Percentiles rank a stretch among this genome's conserved stretches.
These are phyloP conservation scores for Microthlaspi erraticum DNA, from an alignment of 345 rosid genomes.

Conservation along the genomic window DNA sequence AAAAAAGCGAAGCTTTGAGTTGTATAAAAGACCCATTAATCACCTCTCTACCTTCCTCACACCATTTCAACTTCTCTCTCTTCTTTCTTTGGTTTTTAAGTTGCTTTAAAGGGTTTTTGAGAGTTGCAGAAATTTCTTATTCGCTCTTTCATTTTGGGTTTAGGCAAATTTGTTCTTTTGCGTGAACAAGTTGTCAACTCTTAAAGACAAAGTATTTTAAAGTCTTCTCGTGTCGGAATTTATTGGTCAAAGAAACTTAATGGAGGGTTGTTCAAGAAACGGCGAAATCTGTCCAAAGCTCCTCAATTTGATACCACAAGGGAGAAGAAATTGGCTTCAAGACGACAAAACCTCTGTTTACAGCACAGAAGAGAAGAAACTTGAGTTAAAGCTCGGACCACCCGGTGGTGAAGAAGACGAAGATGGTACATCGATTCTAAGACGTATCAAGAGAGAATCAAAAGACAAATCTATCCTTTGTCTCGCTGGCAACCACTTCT, in stretches of 20 bases:
- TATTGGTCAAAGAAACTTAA: constrained; percentile 30
- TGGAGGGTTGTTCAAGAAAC: constrained; percentile 58
- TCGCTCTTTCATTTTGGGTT: neutral
- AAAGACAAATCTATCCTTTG: constrained; percentile 55
- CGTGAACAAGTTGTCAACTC: constrained; percentile 27
- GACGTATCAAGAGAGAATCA: constrained; percentile 40
- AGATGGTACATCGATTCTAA: constrained; percentile 45
- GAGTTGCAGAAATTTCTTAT: constrained; percentile 39
- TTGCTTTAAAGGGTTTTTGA: constrained; percentile 45
- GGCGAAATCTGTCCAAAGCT: constrained; percentile 58
- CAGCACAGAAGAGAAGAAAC: constrained; percentile 72
- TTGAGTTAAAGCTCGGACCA: constrained; percentile 95
- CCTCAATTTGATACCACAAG: constrained; percentile 65
- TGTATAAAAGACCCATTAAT: constrained; percentile 37
- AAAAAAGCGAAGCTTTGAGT: constrained; percentile 38
- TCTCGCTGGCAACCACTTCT: constrained; percentile 48
- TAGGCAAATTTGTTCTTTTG: constrained; percentile 7
- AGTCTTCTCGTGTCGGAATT: constrained; percentile 1
- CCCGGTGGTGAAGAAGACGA: constrained; percentile 57
- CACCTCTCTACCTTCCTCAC: constrained; percentile 33
- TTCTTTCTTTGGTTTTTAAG: constrained; percentile 29
- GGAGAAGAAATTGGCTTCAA: constrained; percentile 57
- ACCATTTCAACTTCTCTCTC: constrained; percentile 22
- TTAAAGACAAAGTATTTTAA: neutral
- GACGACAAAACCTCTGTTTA: constrained; percentile 41